phyloP scores from a whole-genome alignment of 768 basidiomycete species.

The Trametes cinnabarina region DNA sequence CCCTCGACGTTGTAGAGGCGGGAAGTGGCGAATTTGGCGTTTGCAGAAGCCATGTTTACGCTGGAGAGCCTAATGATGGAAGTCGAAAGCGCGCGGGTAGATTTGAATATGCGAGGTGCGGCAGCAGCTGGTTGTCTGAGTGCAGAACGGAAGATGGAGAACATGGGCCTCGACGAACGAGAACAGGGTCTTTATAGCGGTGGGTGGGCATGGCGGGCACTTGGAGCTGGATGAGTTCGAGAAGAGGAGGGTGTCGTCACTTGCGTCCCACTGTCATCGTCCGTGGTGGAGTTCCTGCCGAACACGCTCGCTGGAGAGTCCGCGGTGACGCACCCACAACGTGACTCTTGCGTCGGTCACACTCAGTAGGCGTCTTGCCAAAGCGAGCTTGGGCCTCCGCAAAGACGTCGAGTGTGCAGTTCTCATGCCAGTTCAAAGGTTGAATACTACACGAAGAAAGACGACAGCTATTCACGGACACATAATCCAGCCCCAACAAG shows the following conservation, averaged over 20 bases:
- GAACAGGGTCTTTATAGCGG: background rate
- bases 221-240: background rate
- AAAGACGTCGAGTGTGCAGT: too few relatives aligned
- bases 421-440: background rate
- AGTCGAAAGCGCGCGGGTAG: background rate
- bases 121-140: background rate
- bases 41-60: constrained; percentile 15
- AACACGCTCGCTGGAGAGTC: background rate
- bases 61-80: background rate
- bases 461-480: constrained; percentile 13
- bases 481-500: background rate
- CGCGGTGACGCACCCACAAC: background rate
- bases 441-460: constrained; percentile 16
- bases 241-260: constrained; percentile 2
- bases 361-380: too few relatives aligned
- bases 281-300: constrained; percentile 4
- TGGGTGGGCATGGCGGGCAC: background rate
- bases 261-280: background rate
- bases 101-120: background rate
- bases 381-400: too few relatives aligned
- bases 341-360: constrained; percentile 8
- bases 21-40: constrained; percentile 19
- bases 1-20: constrained; percentile 32
- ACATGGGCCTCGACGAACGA: background rate
- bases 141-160: constrained; percentile 6